Percentiles rank a stretch among this genome's conserved stretches.
These are phyloP conservation scores for Elongisporangium undulatum DNA, from an alignment of 352 stramenopile genomes.

Conservation along the genomic window DNA sequence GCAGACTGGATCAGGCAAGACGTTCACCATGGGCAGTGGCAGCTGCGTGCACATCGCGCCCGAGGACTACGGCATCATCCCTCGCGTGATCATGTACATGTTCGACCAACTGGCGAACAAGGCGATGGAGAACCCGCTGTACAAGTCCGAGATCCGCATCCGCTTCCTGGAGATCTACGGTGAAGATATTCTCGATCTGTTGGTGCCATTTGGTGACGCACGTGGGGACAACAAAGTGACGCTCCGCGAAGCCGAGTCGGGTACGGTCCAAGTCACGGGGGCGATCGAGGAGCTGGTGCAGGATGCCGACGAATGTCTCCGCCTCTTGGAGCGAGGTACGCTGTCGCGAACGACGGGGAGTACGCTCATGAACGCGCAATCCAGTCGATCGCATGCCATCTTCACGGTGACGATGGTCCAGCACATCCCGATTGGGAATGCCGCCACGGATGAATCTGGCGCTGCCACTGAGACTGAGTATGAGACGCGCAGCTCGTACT, in stretches of 20 bases:
- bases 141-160: slow-evolving; percentile 62
- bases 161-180: slow-evolving; percentile 92
- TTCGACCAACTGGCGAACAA: slow-evolving; percentile 77
- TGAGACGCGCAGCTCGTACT: slow-evolving; percentile 81
- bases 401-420: slow-evolving; percentile 87
- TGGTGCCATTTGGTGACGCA: slow-evolving; percentile 67
- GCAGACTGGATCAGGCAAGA: slow-evolving; percentile 86
- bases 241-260: slow-evolving; percentile 81
- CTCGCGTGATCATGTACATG: slow-evolving; percentile 79
- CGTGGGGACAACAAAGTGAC: slow-evolving; percentile 63
- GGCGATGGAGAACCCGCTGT: slow-evolving; percentile 48
- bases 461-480: slow-evolving; percentile 11
- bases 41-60: slow-evolving; percentile 73
- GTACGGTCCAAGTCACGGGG: slow-evolving; percentile 80
- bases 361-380: slow-evolving; percentile 92
- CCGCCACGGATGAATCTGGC: slow-evolving; percentile 30
- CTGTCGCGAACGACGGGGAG: slow-evolving; percentile 79
- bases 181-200: slow-evolving; percentile 88
- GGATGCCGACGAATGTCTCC: slow-evolving; percentile 70
- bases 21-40: slow-evolving; percentile 87
- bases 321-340: slow-evolving; percentile 80
- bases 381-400: slow-evolving; percentile 90
- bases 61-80: slow-evolving; percentile 87
- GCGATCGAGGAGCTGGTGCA: slow-evolving; percentile 67
- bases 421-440: slow-evolving; percentile 55